These are phyloP conservation scores for Xylaria sp. DNA, from an alignment of 2,329 filamentous ascomycete species.

Conservation along the genomic window DNA sequence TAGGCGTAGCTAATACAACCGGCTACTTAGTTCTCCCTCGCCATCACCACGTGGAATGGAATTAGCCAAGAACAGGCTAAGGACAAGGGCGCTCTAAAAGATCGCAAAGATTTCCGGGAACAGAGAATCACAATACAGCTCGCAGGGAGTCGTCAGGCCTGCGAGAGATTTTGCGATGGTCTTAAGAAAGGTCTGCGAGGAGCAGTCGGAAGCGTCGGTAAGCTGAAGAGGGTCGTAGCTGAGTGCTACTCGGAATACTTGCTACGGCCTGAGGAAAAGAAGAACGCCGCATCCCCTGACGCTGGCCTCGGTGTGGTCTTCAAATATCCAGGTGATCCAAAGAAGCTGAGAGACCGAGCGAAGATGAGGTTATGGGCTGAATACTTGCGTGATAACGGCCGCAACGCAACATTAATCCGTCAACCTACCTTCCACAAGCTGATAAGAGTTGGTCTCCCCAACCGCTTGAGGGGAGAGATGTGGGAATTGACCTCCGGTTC, in stretches of 20 bases:
- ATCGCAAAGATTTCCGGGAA: conserved; percentile 63
- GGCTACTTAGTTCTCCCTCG: conserved; percentile 80
- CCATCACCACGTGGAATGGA: conserved; percentile 95
- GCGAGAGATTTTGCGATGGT: conserved; percentile 95
- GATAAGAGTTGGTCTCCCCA: conserved; percentile 93
- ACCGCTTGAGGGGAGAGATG: conserved; percentile 90
- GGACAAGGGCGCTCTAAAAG: conserved; percentile 55
- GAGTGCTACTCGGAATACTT: conserved; percentile 94
- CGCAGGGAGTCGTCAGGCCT: conserved; percentile 86
- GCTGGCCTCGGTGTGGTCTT: conserved; percentile 93
- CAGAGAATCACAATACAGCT: conserved; percentile 94
- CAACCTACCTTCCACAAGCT: conserved; percentile 98
- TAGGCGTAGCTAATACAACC: conserved; percentile 23
- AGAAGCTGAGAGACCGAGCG: conserved; percentile 91
- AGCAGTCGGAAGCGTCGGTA: conserved; percentile 87
- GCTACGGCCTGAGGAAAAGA: conserved; percentile 71
- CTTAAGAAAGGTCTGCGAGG: conserved; percentile 90
- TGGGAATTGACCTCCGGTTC: conserved; percentile 97
- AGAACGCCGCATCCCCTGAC: conserved; percentile 78
- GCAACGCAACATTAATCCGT: conserved; percentile 89
- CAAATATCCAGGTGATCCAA: conserved; percentile 92
- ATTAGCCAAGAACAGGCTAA: conserved; percentile 64
- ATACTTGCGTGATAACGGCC: conserved; percentile 93
- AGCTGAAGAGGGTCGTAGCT: conserved; percentile 79
- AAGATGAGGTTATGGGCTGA: conserved; percentile 99